Base-by-base conservation (phyloP, 257 asterid genomes). In the Solanum etuberosum region DNA sequence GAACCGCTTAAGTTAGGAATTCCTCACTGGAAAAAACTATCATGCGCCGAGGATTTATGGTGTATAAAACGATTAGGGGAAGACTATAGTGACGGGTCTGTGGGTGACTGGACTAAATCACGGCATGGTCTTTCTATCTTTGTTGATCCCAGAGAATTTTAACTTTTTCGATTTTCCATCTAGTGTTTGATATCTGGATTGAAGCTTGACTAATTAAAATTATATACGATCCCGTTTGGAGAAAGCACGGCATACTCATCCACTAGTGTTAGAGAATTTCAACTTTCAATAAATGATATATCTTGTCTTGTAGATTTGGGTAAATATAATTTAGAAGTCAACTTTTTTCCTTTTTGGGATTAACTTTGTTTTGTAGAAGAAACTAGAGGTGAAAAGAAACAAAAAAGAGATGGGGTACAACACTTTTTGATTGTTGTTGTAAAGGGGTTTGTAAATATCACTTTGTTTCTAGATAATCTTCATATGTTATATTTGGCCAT, bases 51-150 rank as follows among this genome's bases (percentile, higher is more conserved):
- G 91, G 99, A 95, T 31, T 74, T 96, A 25, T 96, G 99, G 99
- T 96, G 99, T 89, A 93, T 96, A 2, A 95, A 95, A 89, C 91
- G 96, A 70, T 70, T 95, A 34, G 94, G 94, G 90, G 98, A 93
- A 61, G 95, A 90, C 89, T 93, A 91, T 83, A 93, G 96, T 84
- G 99, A 96, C 88, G 96, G 93, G 34, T 68, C 91, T 20, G 92
- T 92, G 11, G 99, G 97, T 88, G 99, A 96, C 91, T 96, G 99
- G 99, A 95, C 97, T 0, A 95, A 95, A 89, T 94, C 98, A 54
- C 93, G 90, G 54, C 95, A 96, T 87, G 96, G 94, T 67, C 65
- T 59, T 67, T 95, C 98, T 59, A 92, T 95, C 91, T 96, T 96
- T 92, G 99, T 95, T 86, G 99, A 96, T 92, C 99, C 98, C 3